Evolutionary conservation across 1,284 basidiomycete genomes (phyloP).

Genomic region (Leccinum solheimii): DNA sequence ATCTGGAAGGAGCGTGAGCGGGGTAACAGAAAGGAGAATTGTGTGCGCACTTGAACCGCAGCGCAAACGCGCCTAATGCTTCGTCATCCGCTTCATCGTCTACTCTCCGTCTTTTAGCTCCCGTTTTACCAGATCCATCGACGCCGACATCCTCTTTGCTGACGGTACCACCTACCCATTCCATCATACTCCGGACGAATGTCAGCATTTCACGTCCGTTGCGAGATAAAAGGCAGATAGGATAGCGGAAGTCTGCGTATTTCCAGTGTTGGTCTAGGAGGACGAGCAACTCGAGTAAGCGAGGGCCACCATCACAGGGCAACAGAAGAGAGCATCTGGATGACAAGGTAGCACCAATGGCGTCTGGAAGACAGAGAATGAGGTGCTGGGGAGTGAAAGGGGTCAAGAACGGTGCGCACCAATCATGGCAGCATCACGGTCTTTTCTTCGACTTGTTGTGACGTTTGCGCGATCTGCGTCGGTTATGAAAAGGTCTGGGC

Average conservation of each 20-base stretch:
- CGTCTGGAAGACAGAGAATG: slow-evolving; percentile 29
- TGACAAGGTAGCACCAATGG: slow-evolving; percentile 81
- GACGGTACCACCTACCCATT: slow-evolving; percentile 95
- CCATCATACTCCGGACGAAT: slow-evolving; percentile 96
- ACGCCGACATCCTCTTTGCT: slow-evolving; percentile 87
- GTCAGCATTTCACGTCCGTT: slow-evolving; percentile 94
- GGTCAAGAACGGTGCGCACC: slow-evolving; percentile 47
- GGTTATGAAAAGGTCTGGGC: slow-evolving; percentile 92
- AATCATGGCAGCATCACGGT: slow-evolving; percentile 87
- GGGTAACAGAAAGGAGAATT: background rate
- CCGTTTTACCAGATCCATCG: slow-evolving; percentile 56
- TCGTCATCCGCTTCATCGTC: slow-evolving; percentile 72
- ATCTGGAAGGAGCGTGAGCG: slow-evolving; percentile 46
- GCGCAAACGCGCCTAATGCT: slow-evolving; percentile 71
- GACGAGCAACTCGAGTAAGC: slow-evolving; percentile 91
- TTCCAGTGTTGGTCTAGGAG: slow-evolving; percentile 98
- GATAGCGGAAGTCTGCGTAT: slow-evolving; percentile 76
- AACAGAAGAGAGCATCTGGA: slow-evolving; percentile 81
- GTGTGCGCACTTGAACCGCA: slow-evolving; percentile 65
- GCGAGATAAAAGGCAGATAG: slow-evolving; percentile 89
- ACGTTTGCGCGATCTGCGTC: slow-evolving; percentile 85
- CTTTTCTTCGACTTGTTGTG: slow-evolving; percentile 85
- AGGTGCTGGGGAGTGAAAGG: slow-evolving; percentile 1
- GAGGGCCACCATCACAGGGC: slow-evolving; percentile 92
- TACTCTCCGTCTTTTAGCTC: slow-evolving; percentile 59